Evolutionary conservation across 495 filamentous ascomycete genomes (phyloP).

Genomic region (Penicillium silybi): DNA sequence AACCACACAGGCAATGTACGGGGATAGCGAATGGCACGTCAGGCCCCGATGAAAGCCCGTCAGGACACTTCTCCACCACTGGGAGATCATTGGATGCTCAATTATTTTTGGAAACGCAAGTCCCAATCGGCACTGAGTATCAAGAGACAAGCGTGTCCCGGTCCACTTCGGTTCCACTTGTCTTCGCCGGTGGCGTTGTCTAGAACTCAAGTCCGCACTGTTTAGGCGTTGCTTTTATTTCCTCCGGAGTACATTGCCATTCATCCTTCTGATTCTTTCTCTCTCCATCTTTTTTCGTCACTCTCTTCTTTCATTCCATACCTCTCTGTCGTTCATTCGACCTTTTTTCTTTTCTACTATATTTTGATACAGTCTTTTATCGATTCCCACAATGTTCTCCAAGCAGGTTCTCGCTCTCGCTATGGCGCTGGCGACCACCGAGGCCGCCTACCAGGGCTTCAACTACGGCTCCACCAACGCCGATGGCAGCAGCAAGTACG

Average conservation of each 20-base stretch:
- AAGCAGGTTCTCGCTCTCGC: constrained; percentile 42
- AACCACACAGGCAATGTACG: constrained; percentile 1
- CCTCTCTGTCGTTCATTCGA: constrained; percentile 3
- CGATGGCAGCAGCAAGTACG: constrained; percentile 57
- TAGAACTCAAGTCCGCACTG: constrained; percentile 9
- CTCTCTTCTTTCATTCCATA: constrained; percentile 2
- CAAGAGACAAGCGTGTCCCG: constrained; percentile 17
- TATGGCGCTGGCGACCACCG: constrained; percentile 38
- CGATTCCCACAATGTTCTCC: constrained; percentile 28
- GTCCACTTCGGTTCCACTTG: constrained; percentile 13
- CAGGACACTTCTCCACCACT: background rate
- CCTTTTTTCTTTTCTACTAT: constrained; percentile 5
- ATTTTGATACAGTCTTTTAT: constrained; percentile 2
- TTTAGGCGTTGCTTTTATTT: constrained; percentile 1
- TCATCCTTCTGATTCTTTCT: constrained; percentile 1
- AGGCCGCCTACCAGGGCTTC: constrained; percentile 66
- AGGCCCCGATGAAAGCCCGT: background rate
- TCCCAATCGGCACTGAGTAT: background rate
- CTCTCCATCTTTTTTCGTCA: constrained; percentile 4
- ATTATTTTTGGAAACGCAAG: constrained; percentile 11
- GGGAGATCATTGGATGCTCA: background rate
- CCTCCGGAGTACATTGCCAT: constrained; percentile 1
- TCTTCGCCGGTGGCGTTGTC: constrained; percentile 17
- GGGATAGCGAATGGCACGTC: background rate
- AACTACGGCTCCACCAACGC: constrained; percentile 70